Evolutionary conservation across 2,329 filamentous ascomycete genomes (phyloP), one percentile per base, ranked within the genome.

Genomic region (Emericellopsis atlantica): DNA sequence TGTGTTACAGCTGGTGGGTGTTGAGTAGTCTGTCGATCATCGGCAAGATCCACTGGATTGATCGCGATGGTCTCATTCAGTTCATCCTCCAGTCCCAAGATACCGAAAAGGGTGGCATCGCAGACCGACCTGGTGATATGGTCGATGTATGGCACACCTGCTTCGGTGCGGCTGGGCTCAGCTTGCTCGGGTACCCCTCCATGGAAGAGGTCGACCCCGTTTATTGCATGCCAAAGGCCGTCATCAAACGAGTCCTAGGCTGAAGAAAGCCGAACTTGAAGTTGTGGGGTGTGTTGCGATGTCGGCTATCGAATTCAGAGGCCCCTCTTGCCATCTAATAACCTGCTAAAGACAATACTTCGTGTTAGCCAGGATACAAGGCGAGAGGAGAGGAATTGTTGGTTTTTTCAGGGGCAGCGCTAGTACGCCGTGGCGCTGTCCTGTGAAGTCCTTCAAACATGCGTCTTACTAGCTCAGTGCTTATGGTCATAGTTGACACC

Each of bases 1-100:
- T 95, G 12, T 98, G 92, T 65, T 98, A 98, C 64, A 95, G 87
- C 58, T 98, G 92, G 92, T 98, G 92, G 92, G 92, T 96, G 36
- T 67, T 90, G 54, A 90, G 85, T 55, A 95, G 89, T 57, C 66
- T 98, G 49, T 81, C 84, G 36, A 95, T 96, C 72, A 84, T 98
- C 49, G 79, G 74, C 41, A 80, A 81, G 42, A 72, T 88, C 40
- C 85, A 95, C 58, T 98, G 92, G 92, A 93, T 98, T 56, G 86
- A 98, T 64, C 75, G 79, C 39, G 70, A 80, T 43, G 84, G 85
- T 55, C 72, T 98, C 51, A 73, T 79, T 40, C 60, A 62, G 21
- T 98, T 95, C 61, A 95, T 98, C 41, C 64, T 98, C 44, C 72
- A 73, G 47, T 95, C 86, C 54, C 92, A 98, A 67, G 92, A 98